These are phyloP conservation scores for Podosphaera xanthii DNA, from an alignment of 2,329 filamentous ascomycete genomes.

Conservation along the genomic window DNA sequence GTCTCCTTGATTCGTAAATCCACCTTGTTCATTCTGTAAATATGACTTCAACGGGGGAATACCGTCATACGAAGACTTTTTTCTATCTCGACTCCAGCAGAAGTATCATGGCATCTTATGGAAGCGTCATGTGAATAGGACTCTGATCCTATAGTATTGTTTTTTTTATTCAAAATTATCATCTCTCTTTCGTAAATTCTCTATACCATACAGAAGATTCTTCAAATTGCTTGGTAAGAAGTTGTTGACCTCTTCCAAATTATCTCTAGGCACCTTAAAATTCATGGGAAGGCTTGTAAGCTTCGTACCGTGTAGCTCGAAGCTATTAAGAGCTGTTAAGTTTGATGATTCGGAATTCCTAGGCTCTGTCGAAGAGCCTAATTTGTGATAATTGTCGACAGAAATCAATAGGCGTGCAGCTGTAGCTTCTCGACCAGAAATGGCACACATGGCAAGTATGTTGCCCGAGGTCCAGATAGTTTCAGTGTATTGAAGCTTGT, in stretches of 20 bases:
- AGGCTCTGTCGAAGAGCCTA: slow-evolving; percentile 23
- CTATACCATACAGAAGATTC: slow-evolving; percentile 18
- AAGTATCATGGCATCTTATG: too few relatives aligned
- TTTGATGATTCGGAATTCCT: slow-evolving; percentile 3
- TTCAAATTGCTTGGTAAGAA: slow-evolving; percentile 13
- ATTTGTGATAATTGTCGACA: slow-evolving; percentile 28
- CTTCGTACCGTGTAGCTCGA: slow-evolving; percentile 1
- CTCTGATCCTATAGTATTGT: too few relatives aligned
- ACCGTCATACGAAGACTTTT: too few relatives aligned
- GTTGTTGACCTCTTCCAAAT: neutral
- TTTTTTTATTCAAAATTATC: slow-evolving; percentile 3
- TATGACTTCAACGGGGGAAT: too few relatives aligned
- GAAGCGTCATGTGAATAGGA: too few relatives aligned
- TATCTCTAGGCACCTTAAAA: neutral
- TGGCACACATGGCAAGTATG: slow-evolving; percentile 9
- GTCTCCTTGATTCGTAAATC: too few relatives aligned
- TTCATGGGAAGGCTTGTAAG: neutral
- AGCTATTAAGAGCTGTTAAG: slow-evolving; percentile 1
- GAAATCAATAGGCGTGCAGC: slow-evolving; percentile 20
- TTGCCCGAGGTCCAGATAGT: slow-evolving; percentile 39
- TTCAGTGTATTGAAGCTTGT: slow-evolving; percentile 25
- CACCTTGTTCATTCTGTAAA: too few relatives aligned
- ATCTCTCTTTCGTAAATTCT: slow-evolving; percentile 15
- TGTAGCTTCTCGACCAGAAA: neutral
- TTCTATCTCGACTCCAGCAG: too few relatives aligned